These are phyloP conservation scores for Macrocybe gigantea DNA, from an alignment of 768 basidiomycete species.

Conservation along the genomic window DNA sequence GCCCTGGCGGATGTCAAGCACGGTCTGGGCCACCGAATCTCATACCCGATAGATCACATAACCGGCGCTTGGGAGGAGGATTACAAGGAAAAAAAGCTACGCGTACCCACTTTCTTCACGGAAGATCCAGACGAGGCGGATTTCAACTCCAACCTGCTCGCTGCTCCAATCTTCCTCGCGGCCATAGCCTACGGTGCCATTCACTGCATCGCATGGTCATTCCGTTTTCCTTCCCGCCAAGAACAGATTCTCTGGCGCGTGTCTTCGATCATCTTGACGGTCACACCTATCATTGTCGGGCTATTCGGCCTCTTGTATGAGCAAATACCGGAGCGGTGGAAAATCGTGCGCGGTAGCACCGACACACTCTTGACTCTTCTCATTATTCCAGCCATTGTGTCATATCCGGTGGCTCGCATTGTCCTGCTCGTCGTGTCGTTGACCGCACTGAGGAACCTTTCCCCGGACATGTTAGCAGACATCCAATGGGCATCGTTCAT, in stretches of 20 bases:
- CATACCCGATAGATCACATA: neutral
- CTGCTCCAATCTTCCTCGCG: neutral
- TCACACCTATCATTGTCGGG: conserved; percentile 2
- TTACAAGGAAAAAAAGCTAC: neutral
- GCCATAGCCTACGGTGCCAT: conserved; percentile 13
- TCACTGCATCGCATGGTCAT: conserved; percentile 14
- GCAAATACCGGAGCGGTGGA: too few species aligned
- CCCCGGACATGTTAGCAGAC: too few species aligned
- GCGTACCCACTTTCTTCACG: neutral
- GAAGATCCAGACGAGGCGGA: neutral
- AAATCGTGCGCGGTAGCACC: too few species aligned
- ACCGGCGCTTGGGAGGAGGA: neutral
- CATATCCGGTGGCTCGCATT: too few species aligned
- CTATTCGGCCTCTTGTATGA: too few species aligned
- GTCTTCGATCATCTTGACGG: conserved; percentile 8
- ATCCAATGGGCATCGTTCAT: too few species aligned
- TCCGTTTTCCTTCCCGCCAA: conserved; percentile 11
- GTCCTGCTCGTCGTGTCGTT: too few species aligned
- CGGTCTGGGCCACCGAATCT: neutral
- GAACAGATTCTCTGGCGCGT: conserved; percentile 17
- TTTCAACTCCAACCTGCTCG: neutral
- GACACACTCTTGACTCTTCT: too few species aligned
- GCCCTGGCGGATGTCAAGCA: neutral
- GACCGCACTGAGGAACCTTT: too few species aligned
- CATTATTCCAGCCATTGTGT: too few species aligned